Percentiles rank a stretch among this genome's conserved stretches.
Evolutionary conservation across 1,139 yeast genomes (phyloP).

Genomic region (Zygosaccharomyces sapae): DNA sequence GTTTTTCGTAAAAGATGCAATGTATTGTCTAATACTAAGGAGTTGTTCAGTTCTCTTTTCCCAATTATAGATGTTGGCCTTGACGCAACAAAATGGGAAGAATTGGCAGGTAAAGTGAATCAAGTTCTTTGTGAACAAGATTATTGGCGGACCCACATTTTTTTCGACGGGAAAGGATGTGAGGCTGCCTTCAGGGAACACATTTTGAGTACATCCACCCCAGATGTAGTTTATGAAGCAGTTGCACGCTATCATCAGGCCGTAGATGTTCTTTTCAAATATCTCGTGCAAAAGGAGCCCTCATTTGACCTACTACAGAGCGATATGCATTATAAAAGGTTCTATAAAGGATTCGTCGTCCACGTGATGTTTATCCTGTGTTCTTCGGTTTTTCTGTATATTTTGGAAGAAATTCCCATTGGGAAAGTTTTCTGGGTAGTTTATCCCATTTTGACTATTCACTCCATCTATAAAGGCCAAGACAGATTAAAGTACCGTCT

Average conservation of each 20-base stretch:
- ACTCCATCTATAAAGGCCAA: not conserved
- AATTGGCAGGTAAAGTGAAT: not conserved
- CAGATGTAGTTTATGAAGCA: not conserved
- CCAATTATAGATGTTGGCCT: not conserved
- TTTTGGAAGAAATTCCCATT: not conserved
- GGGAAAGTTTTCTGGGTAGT: not conserved
- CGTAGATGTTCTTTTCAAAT: not conserved
- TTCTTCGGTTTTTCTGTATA: not conserved
- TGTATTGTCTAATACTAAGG: not conserved
- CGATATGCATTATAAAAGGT: not conserved
- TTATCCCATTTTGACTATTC: not conserved
- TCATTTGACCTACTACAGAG: not conserved
- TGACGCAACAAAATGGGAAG: not conserved
- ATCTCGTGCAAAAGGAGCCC: not conserved
- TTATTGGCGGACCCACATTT: not conserved
- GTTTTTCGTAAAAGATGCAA: no score
- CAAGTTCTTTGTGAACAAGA: not conserved
- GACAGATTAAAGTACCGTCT: not conserved
- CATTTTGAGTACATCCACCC: not conserved
- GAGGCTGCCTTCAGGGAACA: not conserved
- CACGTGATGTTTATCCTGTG: not conserved
- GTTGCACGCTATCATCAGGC: not conserved
- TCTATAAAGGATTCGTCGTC: not conserved
- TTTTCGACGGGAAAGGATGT: not conserved
- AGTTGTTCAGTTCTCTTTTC: slow-evolving; percentile 11